A percentile compares a stretch with the other conserved stretches of the same genome.
These are phyloP conservation scores for Asterophora lycoperdoides DNA, from an alignment of 768 basidiomycete species.

Conservation along the genomic window DNA sequence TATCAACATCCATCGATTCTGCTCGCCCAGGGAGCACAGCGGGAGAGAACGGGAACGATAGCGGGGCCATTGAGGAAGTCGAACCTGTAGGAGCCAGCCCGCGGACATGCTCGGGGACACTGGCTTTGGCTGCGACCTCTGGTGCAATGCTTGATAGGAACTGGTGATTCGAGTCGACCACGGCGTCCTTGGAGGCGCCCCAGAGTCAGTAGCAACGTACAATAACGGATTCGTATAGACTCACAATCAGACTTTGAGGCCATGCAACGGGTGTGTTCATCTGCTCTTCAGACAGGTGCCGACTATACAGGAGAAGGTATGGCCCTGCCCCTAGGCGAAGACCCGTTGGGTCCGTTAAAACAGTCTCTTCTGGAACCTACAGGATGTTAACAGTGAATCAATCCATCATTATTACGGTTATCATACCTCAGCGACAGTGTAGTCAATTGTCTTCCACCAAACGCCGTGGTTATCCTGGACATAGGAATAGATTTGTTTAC, in stretches of 20 bases:
- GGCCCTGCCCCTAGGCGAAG: constrained; percentile 76
- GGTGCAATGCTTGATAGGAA: constrained; percentile 31
- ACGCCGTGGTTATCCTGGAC: constrained; percentile 54
- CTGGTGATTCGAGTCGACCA: constrained; percentile 32
- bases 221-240: constrained; percentile 3
- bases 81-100: not conserved
- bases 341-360: constrained; percentile 65
- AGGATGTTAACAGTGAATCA: not conserved
- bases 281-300: constrained; percentile 33
- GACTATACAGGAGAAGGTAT: constrained; percentile 70
- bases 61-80: not conserved
- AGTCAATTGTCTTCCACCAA: constrained; percentile 84
- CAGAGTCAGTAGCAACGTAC: not conserved
- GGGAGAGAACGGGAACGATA: constrained; percentile 1
- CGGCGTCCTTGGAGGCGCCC: constrained; percentile 23
- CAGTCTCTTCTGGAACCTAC: constrained; percentile 68
- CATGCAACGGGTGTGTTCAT: constrained; percentile 32
- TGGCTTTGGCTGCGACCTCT: constrained; percentile 26
- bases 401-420: not conserved
- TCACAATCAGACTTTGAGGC: constrained; percentile 35
- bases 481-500: constrained; percentile 77
- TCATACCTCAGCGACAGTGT: constrained; percentile 57
- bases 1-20: constrained; percentile 3
- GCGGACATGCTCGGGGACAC: not conserved
- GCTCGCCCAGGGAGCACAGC: not conserved